A percentile compares a stretch with the other conserved stretches of the same genome.
Evolutionary conservation across 2,329 filamentous ascomycete species (phyloP).

Genomic region (Plectosphaerella plurivora): DNA sequence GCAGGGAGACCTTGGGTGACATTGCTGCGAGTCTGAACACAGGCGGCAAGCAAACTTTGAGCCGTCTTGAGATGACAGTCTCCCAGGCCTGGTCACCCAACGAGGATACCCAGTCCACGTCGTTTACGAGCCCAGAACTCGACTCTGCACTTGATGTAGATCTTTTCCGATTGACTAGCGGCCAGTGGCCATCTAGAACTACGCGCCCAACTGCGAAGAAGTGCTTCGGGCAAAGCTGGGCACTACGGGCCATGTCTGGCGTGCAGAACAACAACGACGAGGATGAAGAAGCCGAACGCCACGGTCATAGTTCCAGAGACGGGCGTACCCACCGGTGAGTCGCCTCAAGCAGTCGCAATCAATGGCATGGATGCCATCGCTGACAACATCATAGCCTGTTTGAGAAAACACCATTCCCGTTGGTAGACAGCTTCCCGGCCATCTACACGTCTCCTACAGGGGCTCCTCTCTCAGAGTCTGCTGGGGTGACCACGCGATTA

Average conservation of each 20-base stretch:
- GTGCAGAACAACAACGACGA: too few species aligned
- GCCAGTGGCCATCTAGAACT: too few species aligned
- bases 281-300: too few species aligned
- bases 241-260: too few species aligned
- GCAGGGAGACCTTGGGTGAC: slow-evolving; percentile 47
- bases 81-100: slow-evolving; percentile 18
- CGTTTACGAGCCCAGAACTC: not conserved
- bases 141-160: slow-evolving; percentile 22
- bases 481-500: slow-evolving; percentile 56
- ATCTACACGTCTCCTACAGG: slow-evolving; percentile 55
- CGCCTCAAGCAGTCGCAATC: too few species aligned
- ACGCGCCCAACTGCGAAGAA: too few species aligned
- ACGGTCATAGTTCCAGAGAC: too few species aligned
- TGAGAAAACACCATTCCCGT: slow-evolving; percentile 60
- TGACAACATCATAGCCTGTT: slow-evolving; percentile 35
- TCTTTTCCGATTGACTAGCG: slow-evolving; percentile 17
- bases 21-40: slow-evolving; percentile 65
- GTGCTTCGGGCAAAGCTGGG: too few species aligned
- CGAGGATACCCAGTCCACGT: not conserved
- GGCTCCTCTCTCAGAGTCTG: slow-evolving; percentile 26
- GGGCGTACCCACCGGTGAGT: too few species aligned
- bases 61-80: slow-evolving; percentile 66
- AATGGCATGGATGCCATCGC: slow-evolving; percentile 6
- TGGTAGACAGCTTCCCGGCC: slow-evolving; percentile 78
- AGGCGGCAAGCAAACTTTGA: slow-evolving; percentile 76